Percentiles rank a stretch among this genome's conserved stretches.
Conservation (phyloP, 192 early-diverging fungal species). For the Cladochytrium replicatum region DNA sequence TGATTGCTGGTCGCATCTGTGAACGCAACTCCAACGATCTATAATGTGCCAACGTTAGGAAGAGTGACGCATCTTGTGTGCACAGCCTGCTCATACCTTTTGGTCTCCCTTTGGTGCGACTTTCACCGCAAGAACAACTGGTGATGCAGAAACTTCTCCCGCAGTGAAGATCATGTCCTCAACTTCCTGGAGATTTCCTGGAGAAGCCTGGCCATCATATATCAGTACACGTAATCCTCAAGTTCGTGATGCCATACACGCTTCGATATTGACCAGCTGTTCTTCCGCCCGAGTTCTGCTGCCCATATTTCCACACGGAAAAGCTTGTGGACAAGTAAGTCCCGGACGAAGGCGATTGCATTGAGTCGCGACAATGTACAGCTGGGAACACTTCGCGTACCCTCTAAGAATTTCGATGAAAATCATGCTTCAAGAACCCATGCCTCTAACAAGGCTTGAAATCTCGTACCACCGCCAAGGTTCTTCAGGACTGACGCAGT, state of each 20-base stretch:
- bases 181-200: constrained; percentile 84
- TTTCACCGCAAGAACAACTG: constrained; percentile 74
- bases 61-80: no score
- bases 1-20: constrained; percentile 72
- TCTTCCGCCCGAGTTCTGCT: constrained; percentile 20
- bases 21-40: constrained; percentile 77
- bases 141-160: constrained; percentile 59
- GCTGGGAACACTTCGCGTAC: constrained; percentile 50
- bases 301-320: constrained; percentile 80
- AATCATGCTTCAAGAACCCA: not conserved
- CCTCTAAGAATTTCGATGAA: no score
- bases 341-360: constrained; percentile 68
- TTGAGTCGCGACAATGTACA: constrained; percentile 69
- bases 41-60: not conserved
- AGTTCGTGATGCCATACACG: constrained; percentile 6
- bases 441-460: not conserved
- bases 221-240: not conserved
- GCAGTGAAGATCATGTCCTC: constrained; percentile 81
- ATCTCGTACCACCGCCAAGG: constrained; percentile 49
- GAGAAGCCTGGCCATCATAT: constrained; percentile 59
- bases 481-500: constrained; percentile 87
- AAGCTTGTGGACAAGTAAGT: constrained; percentile 63
- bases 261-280: constrained; percentile 20
- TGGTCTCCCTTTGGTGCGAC: constrained; percentile 47
- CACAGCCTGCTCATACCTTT: constrained; percentile 31